Conservation (phyloP, 225 moss, liverwort and hornwort species). For the Physcomitrellopsis africana region DNA sequence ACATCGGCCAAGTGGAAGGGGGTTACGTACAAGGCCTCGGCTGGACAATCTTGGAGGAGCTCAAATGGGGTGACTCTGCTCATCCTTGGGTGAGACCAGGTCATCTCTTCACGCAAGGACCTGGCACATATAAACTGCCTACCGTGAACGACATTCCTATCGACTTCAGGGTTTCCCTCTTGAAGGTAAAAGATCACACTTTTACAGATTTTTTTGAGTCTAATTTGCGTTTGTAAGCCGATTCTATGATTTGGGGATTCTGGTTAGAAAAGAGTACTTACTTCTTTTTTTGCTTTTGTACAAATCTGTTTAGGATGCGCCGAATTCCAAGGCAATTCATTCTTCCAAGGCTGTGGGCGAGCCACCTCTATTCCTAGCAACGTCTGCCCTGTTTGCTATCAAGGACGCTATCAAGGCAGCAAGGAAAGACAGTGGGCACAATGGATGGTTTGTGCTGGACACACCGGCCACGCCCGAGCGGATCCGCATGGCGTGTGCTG, state of each 20-base stretch:
- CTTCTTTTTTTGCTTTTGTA: neutral
- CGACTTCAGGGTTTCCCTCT: conserved; percentile 83
- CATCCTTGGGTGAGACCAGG: conserved; percentile 95
- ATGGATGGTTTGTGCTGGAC: conserved; percentile 85
- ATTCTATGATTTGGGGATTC: neutral
- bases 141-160: conserved; percentile 93
- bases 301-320: conserved; percentile 66
- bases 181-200: conserved; percentile 57
- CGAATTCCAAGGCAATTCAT: conserved; percentile 82
- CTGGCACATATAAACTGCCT: conserved; percentile 93
- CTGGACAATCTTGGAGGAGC: conserved; percentile 85
- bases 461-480: conserved; percentile 93
- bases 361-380: conserved; percentile 89
- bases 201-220: neutral
- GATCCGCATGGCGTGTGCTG: conserved; percentile 93
- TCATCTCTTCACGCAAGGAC: conserved; percentile 91
- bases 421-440: conserved; percentile 67
- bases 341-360: conserved; percentile 96
- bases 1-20: conserved; percentile 96
- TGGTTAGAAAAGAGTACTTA: neutral
- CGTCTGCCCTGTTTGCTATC: conserved; percentile 81
- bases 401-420: conserved; percentile 83
- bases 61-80: conserved; percentile 93
- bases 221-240: too few species aligned
- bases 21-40: conserved; percentile 91